Conservation (phyloP, 192 early-diverging fungal genomes). For the Coemansia sp. region DNA sequence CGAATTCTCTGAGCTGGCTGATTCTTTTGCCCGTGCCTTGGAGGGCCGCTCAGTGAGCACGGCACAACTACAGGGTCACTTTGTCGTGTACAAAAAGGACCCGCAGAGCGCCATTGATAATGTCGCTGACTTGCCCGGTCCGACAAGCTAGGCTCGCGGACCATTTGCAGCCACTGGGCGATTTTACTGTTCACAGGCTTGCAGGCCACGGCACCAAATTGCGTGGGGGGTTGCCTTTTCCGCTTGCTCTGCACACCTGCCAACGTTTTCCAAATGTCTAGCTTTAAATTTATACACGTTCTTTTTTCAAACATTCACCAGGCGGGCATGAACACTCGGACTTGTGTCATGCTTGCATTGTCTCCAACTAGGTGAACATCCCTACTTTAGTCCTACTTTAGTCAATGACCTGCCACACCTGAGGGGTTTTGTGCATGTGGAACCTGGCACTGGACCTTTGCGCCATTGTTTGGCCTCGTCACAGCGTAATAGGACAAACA, state of each 20-base stretch:
- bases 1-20: constrained; percentile 56
- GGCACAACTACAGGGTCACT: constrained; percentile 93
- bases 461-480: neutral
- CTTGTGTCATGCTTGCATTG: no score
- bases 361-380: no score
- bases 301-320: no score
- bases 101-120: constrained; percentile 67
- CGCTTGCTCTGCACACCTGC: no score
- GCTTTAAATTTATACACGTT: no score
- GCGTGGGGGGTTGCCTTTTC: no score
- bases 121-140: neutral
- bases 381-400: neutral
- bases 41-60: constrained; percentile 67
- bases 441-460: neutral
- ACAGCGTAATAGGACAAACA: neutral
- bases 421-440: neutral
- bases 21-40: constrained; percentile 64
- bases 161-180: no score
- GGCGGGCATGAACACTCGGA: no score
- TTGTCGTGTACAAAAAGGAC: constrained; percentile 81
- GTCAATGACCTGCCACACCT: neutral
- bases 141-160: no score
- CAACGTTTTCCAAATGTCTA: no score
- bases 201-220: no score
- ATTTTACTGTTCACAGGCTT: no score